Conservation (phyloP, 352 stramenopile species). For the Pythium volutum region DNA sequence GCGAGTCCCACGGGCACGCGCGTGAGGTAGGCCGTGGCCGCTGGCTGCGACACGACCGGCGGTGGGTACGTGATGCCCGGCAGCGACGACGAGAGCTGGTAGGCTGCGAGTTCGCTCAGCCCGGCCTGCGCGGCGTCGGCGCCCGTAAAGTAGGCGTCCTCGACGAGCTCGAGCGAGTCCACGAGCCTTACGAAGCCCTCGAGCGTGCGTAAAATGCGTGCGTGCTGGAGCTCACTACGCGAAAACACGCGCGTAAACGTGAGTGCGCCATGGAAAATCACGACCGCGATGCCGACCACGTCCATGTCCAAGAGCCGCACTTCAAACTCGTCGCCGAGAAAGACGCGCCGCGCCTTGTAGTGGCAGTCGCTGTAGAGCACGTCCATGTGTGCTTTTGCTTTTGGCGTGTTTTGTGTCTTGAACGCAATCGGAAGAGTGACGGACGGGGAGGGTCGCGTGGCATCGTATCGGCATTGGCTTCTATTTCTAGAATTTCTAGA, state of each 20-base stretch:
- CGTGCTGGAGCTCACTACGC: conserved; percentile 37
- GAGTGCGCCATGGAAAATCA: conserved; percentile 41
- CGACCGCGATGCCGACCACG: conserved; percentile 53
- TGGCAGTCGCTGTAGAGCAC: conserved; percentile 50
- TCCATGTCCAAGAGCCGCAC: conserved; percentile 74
- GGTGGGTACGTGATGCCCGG: conserved; percentile 48
- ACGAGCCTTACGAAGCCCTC: conserved; percentile 59
- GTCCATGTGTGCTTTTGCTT: conserved; percentile 37
- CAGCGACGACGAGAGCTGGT: conserved; percentile 64
- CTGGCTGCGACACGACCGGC: conserved; percentile 52
- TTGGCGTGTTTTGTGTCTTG: too few species aligned
- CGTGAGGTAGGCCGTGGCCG: conserved; percentile 62
- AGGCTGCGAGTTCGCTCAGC: conserved; percentile 40
- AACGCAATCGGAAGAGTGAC: too few species aligned
- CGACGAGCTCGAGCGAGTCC: conserved; percentile 62
- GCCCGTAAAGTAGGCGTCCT: conserved; percentile 61
- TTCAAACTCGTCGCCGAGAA: conserved; percentile 62
- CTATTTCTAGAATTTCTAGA: background rate
- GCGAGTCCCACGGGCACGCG: conserved; percentile 47
- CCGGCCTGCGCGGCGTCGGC: conserved; percentile 36
- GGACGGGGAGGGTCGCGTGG: too few species aligned
- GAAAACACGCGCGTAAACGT: conserved; percentile 73
- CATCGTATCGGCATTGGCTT: too few species aligned
- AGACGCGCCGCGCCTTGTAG: conserved; percentile 61
- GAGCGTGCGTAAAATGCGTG: conserved; percentile 51